Conservation (phyloP, 306 rosid genomes). For the Heteromeles arbutifolia region DNA sequence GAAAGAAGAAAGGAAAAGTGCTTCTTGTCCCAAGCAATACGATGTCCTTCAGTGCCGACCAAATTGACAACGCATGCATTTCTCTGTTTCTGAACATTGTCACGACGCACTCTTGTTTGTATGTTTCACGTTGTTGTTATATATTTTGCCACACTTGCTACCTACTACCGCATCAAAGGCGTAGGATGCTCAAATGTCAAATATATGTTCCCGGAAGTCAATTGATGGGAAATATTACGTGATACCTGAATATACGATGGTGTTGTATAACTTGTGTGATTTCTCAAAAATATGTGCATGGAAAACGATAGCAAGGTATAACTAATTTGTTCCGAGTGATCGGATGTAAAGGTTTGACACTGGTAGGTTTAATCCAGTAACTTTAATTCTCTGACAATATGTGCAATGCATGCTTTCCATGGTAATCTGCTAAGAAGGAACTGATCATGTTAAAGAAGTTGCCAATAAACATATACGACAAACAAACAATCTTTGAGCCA, state of each 20-base stretch:
- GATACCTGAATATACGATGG: neutral
- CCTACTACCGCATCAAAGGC: neutral
- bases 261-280: neutral
- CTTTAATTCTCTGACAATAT: neutral
- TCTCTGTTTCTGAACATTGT: neutral
- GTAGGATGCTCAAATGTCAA: neutral
- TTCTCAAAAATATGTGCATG: neutral
- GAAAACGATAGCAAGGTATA: no score
- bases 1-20: neutral
- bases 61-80: neutral
- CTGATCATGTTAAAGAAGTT: neutral
- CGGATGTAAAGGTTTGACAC: neutral
- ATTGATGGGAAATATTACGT: neutral
- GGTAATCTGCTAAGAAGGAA: neutral
- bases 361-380: neutral
- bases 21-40: neutral
- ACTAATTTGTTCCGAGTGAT: neutral
- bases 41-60: neutral
- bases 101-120: neutral
- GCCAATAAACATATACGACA: neutral
- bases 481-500: neutral
- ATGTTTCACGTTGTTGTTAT: neutral
- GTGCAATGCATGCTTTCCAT: no score
- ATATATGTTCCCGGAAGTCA: neutral
- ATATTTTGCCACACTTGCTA: neutral